Conservation (phyloP, 202 grass and related monocot genomes). For the Dendrocalamus latiflorus region DNA sequence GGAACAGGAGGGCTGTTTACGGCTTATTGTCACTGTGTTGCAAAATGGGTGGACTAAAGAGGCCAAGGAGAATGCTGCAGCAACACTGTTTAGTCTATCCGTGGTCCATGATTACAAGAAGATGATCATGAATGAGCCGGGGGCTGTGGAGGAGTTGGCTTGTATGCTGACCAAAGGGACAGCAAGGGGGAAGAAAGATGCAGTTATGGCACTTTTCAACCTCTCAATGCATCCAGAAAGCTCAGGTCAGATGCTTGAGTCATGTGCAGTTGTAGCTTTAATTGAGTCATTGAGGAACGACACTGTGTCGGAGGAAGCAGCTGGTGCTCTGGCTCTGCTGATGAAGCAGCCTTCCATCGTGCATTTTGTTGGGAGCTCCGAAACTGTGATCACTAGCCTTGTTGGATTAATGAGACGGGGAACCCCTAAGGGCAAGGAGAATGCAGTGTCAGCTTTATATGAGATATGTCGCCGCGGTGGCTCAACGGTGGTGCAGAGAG, state of each 20-base stretch:
- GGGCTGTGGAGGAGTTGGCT: slow-evolving; percentile 63
- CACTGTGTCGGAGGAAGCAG: slow-evolving; percentile 84
- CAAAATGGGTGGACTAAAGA: slow-evolving; percentile 79
- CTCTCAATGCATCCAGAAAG: slow-evolving; percentile 90
- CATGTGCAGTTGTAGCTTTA: slow-evolving; percentile 51
- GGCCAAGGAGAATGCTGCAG: slow-evolving; percentile 89
- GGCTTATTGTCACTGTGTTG: slow-evolving; percentile 63
- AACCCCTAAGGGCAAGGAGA: no score
- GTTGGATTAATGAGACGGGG: no score
- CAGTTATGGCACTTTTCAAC: slow-evolving; percentile 97
- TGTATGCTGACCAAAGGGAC: slow-evolving; percentile 73
- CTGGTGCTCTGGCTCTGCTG: slow-evolving; percentile 87
- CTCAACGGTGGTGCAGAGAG: no score
- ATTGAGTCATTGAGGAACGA: slow-evolving; percentile 68
- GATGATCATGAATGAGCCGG: slow-evolving; percentile 67
- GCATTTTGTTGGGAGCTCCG: no score
- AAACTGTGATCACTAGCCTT: no score
- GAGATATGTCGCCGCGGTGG: slow-evolving; percentile 78
- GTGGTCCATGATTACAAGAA: slow-evolving; percentile 96
- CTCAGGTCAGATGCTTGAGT: slow-evolving; percentile 66
- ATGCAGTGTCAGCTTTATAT: no score
- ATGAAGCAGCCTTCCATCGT: slow-evolving; percentile 65
- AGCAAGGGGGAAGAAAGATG: slow-evolving; percentile 84
- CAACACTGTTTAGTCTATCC: slow-evolving; percentile 86
- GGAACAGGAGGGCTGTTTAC: slow-evolving; percentile 68